Evolutionary conservation across 441 rosid genomes (phyloP), one percentile per base, ranked within the genome.

Genomic region (Erysimum cheiri): DNA sequence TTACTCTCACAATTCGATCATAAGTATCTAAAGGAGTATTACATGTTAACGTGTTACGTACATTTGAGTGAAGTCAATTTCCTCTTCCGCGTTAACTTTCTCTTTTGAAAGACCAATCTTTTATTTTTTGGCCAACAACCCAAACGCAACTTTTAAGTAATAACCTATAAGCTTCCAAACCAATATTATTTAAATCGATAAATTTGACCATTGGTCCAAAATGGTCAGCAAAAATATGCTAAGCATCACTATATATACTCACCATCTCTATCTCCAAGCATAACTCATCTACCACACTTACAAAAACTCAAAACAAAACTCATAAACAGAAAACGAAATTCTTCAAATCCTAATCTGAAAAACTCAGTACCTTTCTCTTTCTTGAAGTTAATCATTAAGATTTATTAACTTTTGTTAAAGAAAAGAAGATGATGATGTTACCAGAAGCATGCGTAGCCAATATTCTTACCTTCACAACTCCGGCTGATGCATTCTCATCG

Each of bases 391-490:
- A n/a, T 35, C 29, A 13, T 12, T 19, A 22, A 57, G 7, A 41
- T 5, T 33, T 9, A 4, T 33, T n/a, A 11, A 5, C 1, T 3
- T 31, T 31, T 17, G 24, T 48, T 0, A 69, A 57, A 26, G 3
- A 35, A 8, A 15, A 35, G 8, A 50, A 33, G n/a, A 69, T 40
- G 47, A 67, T 13, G 35, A 46, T 57, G 72, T 56, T 85, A 59
- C 89, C 89, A 4, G 80, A 71, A 69, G 85, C 78, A 37, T 85
- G 85, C 8, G 50, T 83, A 9, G 77, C 83, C 0, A 54, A 54
- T 0, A 75, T 81, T 8, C 53, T 78, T 39, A 63, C 78, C 15
- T 69, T 78, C 15, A 78, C 81, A 7, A 55, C 80, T 37, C 84
- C 84, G 0, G 39, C 64, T 0, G 81, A 81, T 55, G 67, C 69